These are phyloP conservation scores for Microcyclosporella mali DNA, from an alignment of 2,329 filamentous ascomycete species.

Conservation along the genomic window DNA sequence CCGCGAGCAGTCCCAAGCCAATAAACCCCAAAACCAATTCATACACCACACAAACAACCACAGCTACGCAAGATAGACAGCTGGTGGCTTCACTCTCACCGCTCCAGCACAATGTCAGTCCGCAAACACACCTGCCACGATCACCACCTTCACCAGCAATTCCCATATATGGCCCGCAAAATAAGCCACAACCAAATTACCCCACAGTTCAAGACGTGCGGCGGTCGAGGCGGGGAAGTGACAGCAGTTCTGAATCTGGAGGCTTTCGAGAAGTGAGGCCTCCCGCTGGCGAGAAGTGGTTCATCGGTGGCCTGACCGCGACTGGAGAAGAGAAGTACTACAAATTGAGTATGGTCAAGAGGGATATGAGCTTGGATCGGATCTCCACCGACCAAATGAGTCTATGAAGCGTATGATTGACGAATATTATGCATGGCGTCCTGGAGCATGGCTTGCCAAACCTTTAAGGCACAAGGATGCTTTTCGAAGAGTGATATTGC, in stretches of 20 bases:
- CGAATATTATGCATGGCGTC: constrained; percentile 8
- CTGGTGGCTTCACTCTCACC: constrained; percentile 34
- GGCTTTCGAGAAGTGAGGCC: constrained; percentile 68
- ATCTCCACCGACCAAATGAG: constrained; percentile 70
- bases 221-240: constrained; percentile 56
- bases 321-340: constrained; percentile 76
- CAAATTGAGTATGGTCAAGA: constrained; percentile 68
- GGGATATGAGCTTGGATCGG: constrained; percentile 66
- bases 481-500: neutral
- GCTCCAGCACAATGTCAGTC: constrained; percentile 33
- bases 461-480: neutral
- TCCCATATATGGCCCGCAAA: constrained; percentile 31
- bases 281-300: constrained; percentile 73
- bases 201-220: constrained; percentile 29
- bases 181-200: constrained; percentile 29
- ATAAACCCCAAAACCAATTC: constrained; percentile 42
- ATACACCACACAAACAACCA: constrained; percentile 19
- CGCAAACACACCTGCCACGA: constrained; percentile 32
- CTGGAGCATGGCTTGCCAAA: neutral
- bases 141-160: constrained; percentile 31
- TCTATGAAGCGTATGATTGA: constrained; percentile 45
- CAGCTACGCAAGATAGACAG: constrained; percentile 34
- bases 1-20: constrained; percentile 37
- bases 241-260: constrained; percentile 68
- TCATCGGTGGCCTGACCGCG: constrained; percentile 70